Evolutionary conservation across 306 rosid species (phyloP), one percentile per base, ranked within the genome.

Genomic region (Quercus variabilis): DNA sequence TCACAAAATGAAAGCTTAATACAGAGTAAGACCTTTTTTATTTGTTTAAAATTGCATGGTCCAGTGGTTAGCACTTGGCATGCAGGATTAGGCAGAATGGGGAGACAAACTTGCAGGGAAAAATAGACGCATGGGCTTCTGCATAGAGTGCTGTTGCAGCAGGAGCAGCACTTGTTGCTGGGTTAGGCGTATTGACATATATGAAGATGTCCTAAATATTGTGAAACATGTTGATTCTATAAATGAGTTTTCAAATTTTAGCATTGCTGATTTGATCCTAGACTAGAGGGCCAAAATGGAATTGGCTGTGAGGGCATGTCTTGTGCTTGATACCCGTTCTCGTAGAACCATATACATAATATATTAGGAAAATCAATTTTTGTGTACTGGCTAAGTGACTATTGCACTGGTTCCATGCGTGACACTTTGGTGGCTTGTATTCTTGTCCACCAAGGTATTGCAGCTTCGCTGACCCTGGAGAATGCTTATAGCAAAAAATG

Each of bases 151-250:
- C 85, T 5, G 85, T 74, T 56, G 94, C 97, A 56, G 97, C 93
- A 28, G 97, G 97, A 78, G 94, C 97, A 46, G 92, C 90, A 19
- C 79, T 96, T 4, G 81, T 88, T 58, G 93, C 90, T 35, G 96
- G 89, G 51, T 80, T 93, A 13, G 88, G 97, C 71, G 75, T 96
- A 38, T 82, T 89, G 70, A 89, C 89, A 6, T 88, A 80, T 84
- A 69, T 89, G 88, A 90, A 72, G 78, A 80, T 85, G 28, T 74
- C 80, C 59, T 88, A 75, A 46, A 84, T 23, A 9, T 23, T 18
- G 3, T 19, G 17, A 67, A 1, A 20, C 15, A 9, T 7, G 23
- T 71, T 26, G 0, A 1, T 35, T 49, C 11, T 23, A 5, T 21
- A 51, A 71, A 33, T 14, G 25, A 74, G 14, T 38, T 49, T 51